These are phyloP conservation scores for Fistulinella prunicolor DNA, from an alignment of 768 basidiomycete genomes.

Conservation along the genomic window DNA sequence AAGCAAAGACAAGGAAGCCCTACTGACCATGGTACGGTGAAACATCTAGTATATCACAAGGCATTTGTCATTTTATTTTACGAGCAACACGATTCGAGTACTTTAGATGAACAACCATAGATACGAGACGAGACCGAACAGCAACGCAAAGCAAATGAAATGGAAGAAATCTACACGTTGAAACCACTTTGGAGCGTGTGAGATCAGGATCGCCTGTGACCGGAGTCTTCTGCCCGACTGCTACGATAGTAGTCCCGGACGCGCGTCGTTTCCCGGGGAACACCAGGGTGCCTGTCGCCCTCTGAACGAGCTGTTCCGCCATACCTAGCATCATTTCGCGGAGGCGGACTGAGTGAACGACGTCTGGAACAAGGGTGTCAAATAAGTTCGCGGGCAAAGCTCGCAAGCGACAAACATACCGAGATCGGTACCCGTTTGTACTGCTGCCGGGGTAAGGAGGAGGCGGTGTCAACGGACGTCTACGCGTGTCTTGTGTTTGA, in stretches of 20 bases:
- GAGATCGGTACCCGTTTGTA: constrained; percentile 39
- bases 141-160: constrained; percentile 2
- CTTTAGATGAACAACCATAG: constrained; percentile 4
- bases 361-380: constrained; percentile 41
- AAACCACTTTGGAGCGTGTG: constrained; percentile 1
- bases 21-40: constrained; percentile 1
- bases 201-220: constrained; percentile 28
- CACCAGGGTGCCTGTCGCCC: constrained; percentile 50
- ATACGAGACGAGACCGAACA: constrained; percentile 1
- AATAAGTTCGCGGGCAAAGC: neutral
- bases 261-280: constrained; percentile 30
- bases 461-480: constrained; percentile 49
- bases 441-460: constrained; percentile 51
- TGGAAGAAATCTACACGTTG: constrained; percentile 5
- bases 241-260: constrained; percentile 42
- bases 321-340: constrained; percentile 53
- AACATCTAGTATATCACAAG: neutral
- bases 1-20: constrained; percentile 4
- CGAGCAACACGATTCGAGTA: constrained; percentile 7
- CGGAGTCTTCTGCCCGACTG: constrained; percentile 29
- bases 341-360: constrained; percentile 67
- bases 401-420: constrained; percentile 28
- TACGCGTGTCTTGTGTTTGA: constrained; percentile 38
- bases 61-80: neutral
- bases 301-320: constrained; percentile 39